These are phyloP conservation scores for Colletotrichum euphorbiae DNA, from an alignment of 2,329 filamentous ascomycete genomes.

Conservation along the genomic window DNA sequence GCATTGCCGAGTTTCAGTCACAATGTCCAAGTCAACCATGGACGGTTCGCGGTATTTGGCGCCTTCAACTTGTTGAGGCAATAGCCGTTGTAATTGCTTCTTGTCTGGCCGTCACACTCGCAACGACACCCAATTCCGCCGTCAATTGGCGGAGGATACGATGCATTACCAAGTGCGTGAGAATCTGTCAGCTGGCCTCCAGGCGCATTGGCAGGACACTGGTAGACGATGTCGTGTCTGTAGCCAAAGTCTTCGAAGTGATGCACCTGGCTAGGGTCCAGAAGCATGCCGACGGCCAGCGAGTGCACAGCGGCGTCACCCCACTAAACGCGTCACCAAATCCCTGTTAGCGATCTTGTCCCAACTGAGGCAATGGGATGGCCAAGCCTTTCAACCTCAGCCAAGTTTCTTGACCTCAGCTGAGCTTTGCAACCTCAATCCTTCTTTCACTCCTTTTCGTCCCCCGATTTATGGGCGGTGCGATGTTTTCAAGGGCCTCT, in stretches of 20 bases:
- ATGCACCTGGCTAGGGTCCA: constrained; percentile 54
- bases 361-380: no score
- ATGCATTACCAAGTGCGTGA: constrained; percentile 44
- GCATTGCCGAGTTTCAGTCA: not conserved
- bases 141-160: constrained; percentile 46
- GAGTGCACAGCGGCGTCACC: constrained; percentile 59
- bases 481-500: not conserved
- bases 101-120: constrained; percentile 51
- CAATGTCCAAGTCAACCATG: constrained; percentile 41
- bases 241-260: constrained; percentile 59
- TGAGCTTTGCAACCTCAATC: not conserved
- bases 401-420: no score
- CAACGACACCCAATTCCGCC: constrained; percentile 56
- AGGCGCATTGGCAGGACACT: constrained; percentile 52
- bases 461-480: not conserved
- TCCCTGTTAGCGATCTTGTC: constrained; percentile 19
- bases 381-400: no score
- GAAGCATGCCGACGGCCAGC: constrained; percentile 55
- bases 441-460: not conserved
- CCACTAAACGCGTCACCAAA: constrained; percentile 47
- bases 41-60: constrained; percentile 57
- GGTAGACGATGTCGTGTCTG: constrained; percentile 50
- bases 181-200: constrained; percentile 51
- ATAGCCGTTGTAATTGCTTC: constrained; percentile 49
- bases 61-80: constrained; percentile 53